These are phyloP conservation scores for Thielaviopsis punctulata DNA, from an alignment of 2,329 filamentous ascomycete genomes.

Conservation along the genomic window DNA sequence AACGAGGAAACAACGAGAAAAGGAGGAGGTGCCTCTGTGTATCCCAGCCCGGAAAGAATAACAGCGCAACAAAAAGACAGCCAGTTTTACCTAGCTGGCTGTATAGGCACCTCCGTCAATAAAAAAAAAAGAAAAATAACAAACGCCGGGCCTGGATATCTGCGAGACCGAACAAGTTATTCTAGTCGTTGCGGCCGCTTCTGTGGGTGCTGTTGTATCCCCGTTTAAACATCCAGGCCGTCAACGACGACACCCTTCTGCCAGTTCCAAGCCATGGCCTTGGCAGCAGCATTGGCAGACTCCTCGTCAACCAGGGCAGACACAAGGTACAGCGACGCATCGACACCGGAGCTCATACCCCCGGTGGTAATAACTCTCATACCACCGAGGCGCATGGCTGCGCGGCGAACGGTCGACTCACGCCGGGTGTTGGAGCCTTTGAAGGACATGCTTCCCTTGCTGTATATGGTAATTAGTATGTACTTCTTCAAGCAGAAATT, in stretches of 20 bases:
- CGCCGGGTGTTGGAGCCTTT: constrained; percentile 57
- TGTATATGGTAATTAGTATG: constrained; percentile 19
- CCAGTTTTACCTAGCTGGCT: neutral
- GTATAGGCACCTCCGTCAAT: neutral
- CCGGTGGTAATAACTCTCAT: constrained; percentile 64
- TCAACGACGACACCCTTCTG: constrained; percentile 72
- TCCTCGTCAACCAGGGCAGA: constrained; percentile 66
- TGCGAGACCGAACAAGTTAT: neutral
- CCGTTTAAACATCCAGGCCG: constrained; percentile 57
- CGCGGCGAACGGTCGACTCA: constrained; percentile 65
- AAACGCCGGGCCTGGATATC: neutral
- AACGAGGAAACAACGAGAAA: neutral
- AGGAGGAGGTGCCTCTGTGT: neutral
- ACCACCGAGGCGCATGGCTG: constrained; percentile 53
- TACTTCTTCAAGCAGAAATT: neutral
- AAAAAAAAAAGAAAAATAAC: neutral
- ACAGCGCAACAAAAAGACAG: neutral
- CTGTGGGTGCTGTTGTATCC: constrained; percentile 2
- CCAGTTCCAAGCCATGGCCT: constrained; percentile 68
- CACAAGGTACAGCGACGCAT: constrained; percentile 72
- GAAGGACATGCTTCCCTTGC: constrained; percentile 73
- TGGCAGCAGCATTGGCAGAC: constrained; percentile 56
- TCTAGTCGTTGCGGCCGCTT: neutral
- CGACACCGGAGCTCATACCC: constrained; percentile 62
- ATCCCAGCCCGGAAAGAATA: neutral